Evolutionary conservation across 345 rosid species (phyloP), one percentile per base, ranked within the genome.

Genomic region (Eucalyptus regnans): DNA sequence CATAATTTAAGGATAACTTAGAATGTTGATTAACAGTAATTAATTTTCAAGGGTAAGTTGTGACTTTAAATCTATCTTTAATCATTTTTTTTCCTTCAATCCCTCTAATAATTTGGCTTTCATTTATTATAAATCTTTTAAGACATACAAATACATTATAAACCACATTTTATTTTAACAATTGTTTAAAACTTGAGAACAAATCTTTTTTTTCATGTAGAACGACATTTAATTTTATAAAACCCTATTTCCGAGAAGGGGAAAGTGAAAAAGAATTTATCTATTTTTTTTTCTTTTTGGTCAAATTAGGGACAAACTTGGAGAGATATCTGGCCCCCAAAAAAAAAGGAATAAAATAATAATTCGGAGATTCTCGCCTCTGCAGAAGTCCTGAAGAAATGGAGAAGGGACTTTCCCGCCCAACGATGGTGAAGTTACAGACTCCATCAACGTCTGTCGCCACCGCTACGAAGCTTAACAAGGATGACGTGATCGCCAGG

Each of bases 401-500:
- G 80, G 41, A 31, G n/a, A 62, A 62, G 31, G 44, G 12, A 37
- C 81, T 33, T 5, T 25, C 60, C 22, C 11, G 43, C 41, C 18
- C 41, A 5, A 15, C 79, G 60, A 22, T 54, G 79, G 79, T 14
- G 41, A 66, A 31, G 79, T 17, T 27, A 20, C 33, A 18, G 79
- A 66, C 22, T 66, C 81, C 81, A 9, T 71, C 81, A 9, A 71
- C 41, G 81, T 25, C 22, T 23, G 81, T 12, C 31, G 7, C 22
- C 81, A 43, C 54, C 22, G 8, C 54, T 51, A 16, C 23, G 71
- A 56, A 37, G 56, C 58, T 94, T 33, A 93, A 92, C 91, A 96
- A 95, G 90, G 99, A 95, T 58, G 95, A 95, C 31, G 97, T 97
- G 11, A 93, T 97, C 23, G 89, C 93, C 37, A 96, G 95, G 91